These are phyloP conservation scores for Phylloporus rhodoxanthus DNA, from an alignment of 768 basidiomycete genomes.

Conservation along the genomic window DNA sequence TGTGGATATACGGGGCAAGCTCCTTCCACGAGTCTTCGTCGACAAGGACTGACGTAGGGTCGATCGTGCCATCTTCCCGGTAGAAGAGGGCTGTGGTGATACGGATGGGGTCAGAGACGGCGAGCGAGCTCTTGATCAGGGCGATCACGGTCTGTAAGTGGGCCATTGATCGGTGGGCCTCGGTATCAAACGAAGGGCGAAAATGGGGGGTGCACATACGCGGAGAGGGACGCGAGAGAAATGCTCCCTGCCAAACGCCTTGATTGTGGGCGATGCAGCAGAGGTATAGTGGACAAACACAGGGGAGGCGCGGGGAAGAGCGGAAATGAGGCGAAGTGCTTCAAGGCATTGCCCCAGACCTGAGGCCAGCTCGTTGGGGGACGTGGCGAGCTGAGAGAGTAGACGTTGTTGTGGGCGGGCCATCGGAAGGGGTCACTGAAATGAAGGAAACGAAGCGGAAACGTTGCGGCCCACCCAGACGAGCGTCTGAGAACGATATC, in stretches of 20 bases:
- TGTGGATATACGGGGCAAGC: conserved; percentile 28
- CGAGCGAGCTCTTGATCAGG: conserved; percentile 22
- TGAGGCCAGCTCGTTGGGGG: conserved; percentile 30
- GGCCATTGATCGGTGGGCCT: background rate
- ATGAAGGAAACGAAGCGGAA: background rate
- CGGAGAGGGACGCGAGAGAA: conserved; percentile 30
- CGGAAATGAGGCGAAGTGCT: conserved; percentile 28
- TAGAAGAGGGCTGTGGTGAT: conserved; percentile 24
- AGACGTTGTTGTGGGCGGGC: conserved; percentile 25
- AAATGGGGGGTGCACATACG: conserved; percentile 13
- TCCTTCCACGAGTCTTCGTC: conserved; percentile 32
- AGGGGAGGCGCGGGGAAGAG: conserved; percentile 26
- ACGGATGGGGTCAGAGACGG: conserved; percentile 16
- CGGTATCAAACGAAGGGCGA: background rate
- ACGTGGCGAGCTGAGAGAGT: conserved; percentile 27
- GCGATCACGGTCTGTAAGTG: conserved; percentile 1
- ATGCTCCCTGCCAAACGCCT: conserved; percentile 28
- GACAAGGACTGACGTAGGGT: conserved; percentile 17
- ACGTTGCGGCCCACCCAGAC: background rate
- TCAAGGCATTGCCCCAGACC: conserved; percentile 32
- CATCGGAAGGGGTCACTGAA: conserved; percentile 9
- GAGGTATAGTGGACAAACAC: conserved; percentile 22
- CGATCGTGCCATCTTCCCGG: conserved; percentile 27
- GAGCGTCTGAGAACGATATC: background rate
- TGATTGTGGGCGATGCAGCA: conserved; percentile 13